phyloP scores from a whole-genome alignment of 352 stramenopile species.

The Pythium diclinum region DNA sequence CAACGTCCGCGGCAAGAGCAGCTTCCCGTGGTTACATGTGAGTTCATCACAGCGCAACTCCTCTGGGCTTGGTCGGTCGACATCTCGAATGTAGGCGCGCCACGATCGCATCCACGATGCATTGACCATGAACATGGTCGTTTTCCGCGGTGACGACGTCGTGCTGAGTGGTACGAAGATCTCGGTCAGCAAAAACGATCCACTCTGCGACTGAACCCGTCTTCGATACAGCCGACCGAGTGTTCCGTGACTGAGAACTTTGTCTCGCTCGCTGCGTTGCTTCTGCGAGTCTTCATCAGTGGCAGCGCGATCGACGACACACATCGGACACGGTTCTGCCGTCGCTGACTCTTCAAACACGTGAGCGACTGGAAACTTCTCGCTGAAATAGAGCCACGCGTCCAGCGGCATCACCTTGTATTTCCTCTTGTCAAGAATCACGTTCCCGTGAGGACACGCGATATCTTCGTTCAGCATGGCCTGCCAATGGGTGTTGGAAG shows the following conservation, averaged over 20 bases:
- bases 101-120: slow-evolving; percentile 58
- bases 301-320: slow-evolving; percentile 42
- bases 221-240: slow-evolving; percentile 55
- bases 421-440: slow-evolving; percentile 65
- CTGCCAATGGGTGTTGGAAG: slow-evolving; percentile 33
- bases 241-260: slow-evolving; percentile 50
- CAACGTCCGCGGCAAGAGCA: slow-evolving; percentile 50
- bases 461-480: slow-evolving; percentile 69
- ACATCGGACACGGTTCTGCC: slow-evolving; percentile 47
- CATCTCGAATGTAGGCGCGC: slow-evolving; percentile 71
- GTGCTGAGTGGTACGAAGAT: slow-evolving; percentile 33
- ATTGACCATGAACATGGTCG: slow-evolving; percentile 57
- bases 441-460: slow-evolving; percentile 59
- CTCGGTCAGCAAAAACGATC: slow-evolving; percentile 40
- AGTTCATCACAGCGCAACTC: slow-evolving; percentile 34
- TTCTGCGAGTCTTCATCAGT: slow-evolving; percentile 45
- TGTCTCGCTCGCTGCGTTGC: slow-evolving; percentile 51
- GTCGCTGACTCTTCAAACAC: slow-evolving; percentile 34
- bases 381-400: slow-evolving; percentile 62
- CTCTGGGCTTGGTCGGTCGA: slow-evolving; percentile 40
- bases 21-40: slow-evolving; percentile 50
- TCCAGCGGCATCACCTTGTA: slow-evolving; percentile 48
- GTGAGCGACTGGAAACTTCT: slow-evolving; percentile 47
- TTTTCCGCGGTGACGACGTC: slow-evolving; percentile 10
- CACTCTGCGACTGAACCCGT: slow-evolving; percentile 22